phyloP scores from a whole-genome alignment of 2,329 filamentous ascomycete species.

The Calonectria pseudoturangicola region DNA sequence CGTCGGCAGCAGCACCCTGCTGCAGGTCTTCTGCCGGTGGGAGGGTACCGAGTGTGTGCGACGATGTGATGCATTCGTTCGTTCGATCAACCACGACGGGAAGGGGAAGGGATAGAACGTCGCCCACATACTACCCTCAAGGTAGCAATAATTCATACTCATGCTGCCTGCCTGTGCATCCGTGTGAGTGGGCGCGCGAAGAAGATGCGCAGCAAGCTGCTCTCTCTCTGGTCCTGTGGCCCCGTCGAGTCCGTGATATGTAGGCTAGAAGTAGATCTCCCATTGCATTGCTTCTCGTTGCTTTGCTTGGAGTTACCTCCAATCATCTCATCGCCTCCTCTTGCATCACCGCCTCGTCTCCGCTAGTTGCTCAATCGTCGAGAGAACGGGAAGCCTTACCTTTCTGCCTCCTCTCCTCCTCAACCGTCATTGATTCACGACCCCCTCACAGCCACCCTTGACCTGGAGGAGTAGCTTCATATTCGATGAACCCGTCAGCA shows the following conservation, averaged over 20 bases:
- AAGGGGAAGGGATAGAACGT: conserved; percentile 19
- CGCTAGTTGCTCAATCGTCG: conserved; percentile 8
- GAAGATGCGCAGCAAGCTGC: conserved; percentile 2
- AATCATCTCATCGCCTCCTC: conserved; percentile 1
- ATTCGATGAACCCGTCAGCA: conserved; percentile 22
- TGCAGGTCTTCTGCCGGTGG: conserved; percentile 31
- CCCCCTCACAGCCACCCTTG: conserved; percentile 8
- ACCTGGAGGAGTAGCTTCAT: conserved; percentile 15
- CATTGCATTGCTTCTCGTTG: conserved; percentile 27
- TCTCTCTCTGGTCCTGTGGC: neutral
- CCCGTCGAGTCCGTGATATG: neutral
- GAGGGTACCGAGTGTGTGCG: conserved; percentile 21
- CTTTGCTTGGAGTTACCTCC: conserved; percentile 25
- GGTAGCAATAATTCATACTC: conserved; percentile 7
- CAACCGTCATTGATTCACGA: conserved; percentile 4
- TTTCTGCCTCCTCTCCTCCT: conserved; percentile 19
- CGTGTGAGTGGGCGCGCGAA: neutral
- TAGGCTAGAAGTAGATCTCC: conserved; percentile 20
- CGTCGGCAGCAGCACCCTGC: conserved; percentile 32
- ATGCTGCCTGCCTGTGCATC: neutral
- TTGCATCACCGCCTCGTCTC: conserved; percentile 1
- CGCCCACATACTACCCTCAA: conserved; percentile 19
- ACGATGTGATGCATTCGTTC: conserved; percentile 29
- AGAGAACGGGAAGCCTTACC: neutral
- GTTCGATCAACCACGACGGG: conserved; percentile 15